A percentile compares a stretch with the other conserved stretches of the same genome.
Conservation (phyloP, 1,139 yeast species). For the Zhuliangozyma parablackwelliae region DNA sequence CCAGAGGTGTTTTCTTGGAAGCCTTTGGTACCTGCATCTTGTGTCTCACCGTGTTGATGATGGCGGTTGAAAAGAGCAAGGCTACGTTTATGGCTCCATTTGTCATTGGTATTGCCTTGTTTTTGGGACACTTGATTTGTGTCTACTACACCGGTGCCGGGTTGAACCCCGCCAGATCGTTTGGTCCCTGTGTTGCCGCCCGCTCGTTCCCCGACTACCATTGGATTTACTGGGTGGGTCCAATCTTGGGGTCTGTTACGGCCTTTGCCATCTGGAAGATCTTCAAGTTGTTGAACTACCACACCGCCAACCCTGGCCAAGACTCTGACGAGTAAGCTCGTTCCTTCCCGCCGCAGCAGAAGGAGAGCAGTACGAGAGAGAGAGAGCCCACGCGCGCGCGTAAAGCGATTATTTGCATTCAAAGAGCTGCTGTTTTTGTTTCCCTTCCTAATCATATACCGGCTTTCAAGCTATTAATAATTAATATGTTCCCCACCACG, state of each 20-base stretch:
- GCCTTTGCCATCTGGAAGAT: conserved; percentile 67
- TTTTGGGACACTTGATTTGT: conserved; percentile 77
- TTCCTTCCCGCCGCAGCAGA: too few species aligned
- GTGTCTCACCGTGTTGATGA: conserved; percentile 71
- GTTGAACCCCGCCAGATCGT: conserved; percentile 83
- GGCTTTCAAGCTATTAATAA: too few species aligned
- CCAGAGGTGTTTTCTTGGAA: conserved; percentile 79
- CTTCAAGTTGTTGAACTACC: conserved; percentile 63
- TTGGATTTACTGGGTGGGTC: conserved; percentile 95
- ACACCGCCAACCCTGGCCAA: conserved; percentile 71
- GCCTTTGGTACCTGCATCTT: conserved; percentile 75
- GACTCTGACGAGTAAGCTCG: conserved; percentile 32
- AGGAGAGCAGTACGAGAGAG: too few species aligned
- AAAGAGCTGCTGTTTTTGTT: too few species aligned
- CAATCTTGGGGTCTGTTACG: conserved; percentile 62
- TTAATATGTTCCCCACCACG: too few species aligned
- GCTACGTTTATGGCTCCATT: conserved; percentile 80
- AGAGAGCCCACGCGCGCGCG: too few species aligned
- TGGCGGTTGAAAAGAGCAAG: conserved; percentile 79
- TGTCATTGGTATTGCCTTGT: conserved; percentile 76
- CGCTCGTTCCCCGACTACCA: conserved; percentile 72
- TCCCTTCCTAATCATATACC: too few species aligned
- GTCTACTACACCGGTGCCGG: conserved; percentile 91
- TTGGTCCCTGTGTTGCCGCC: conserved; percentile 79
- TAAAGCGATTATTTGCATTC: too few species aligned